Percentiles rank a stretch among this genome's conserved stretches.
Conservation (phyloP, 768 basidiomycete species). For the Sutorius australiensis region DNA sequence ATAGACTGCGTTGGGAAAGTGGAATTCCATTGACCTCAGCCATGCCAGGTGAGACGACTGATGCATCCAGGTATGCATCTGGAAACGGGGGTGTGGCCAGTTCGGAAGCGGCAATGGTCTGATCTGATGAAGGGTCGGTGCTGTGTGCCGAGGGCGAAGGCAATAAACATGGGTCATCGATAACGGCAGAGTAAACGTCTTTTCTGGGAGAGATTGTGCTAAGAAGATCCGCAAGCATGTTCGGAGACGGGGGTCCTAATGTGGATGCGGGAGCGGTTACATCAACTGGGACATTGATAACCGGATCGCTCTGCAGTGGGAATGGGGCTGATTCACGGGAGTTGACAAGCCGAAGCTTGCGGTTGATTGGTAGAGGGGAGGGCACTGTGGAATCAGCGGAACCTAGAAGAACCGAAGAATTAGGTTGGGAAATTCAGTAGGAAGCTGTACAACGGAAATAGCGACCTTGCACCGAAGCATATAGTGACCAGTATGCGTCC, state of each 20-base stretch:
- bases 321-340: slow-evolving; percentile 1
- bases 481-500: slow-evolving; percentile 78
- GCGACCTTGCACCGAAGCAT: slow-evolving; percentile 64
- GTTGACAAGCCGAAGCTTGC: slow-evolving; percentile 21
- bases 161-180: slow-evolving; percentile 6
- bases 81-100: slow-evolving; percentile 22
- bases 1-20: not conserved
- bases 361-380: slow-evolving; percentile 37
- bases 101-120: slow-evolving; percentile 22
- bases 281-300: slow-evolving; percentile 14
- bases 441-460: slow-evolving; percentile 16
- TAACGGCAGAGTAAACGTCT: slow-evolving; percentile 11
- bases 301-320: slow-evolving; percentile 5
- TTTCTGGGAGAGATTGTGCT: slow-evolving; percentile 22
- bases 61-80: slow-evolving; percentile 7
- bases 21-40: slow-evolving; percentile 14
- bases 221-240: slow-evolving; percentile 25
- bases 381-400: slow-evolving; percentile 71
- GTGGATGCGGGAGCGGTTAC: slow-evolving; percentile 2
- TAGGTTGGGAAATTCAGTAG: slow-evolving; percentile 3
- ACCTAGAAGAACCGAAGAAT: slow-evolving; percentile 37
- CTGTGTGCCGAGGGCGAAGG: slow-evolving; percentile 7
- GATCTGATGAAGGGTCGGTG: slow-evolving; percentile 10
- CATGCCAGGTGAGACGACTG: slow-evolving; percentile 11
- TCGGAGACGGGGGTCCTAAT: slow-evolving; percentile 26